These are phyloP conservation scores for Clarireedia monteithiana DNA, from an alignment of 2,329 filamentous ascomycete genomes.

Conservation along the genomic window DNA sequence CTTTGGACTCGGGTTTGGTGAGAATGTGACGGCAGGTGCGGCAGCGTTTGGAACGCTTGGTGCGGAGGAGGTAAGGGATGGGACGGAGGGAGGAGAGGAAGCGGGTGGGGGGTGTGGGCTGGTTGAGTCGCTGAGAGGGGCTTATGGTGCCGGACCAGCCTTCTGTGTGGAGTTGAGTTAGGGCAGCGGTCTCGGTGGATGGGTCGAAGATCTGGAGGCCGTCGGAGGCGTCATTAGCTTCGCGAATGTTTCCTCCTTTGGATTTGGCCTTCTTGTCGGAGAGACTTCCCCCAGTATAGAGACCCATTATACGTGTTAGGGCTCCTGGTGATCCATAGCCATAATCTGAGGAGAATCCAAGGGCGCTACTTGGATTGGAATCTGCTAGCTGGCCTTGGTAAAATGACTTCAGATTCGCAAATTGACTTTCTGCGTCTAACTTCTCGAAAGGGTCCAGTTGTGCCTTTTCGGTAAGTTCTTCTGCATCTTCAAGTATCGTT, in stretches of 20 bases:
- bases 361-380: constrained; percentile 41
- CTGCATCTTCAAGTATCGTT: constrained; percentile 22
- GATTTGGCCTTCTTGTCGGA: constrained; percentile 57
- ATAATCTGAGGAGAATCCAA: constrained; percentile 49
- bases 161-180: constrained; percentile 42
- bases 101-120: constrained; percentile 40
- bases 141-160: constrained; percentile 60
- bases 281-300: constrained; percentile 65
- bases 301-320: constrained; percentile 80
- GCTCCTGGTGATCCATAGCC: constrained; percentile 69
- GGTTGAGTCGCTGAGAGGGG: constrained; percentile 44
- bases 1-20: constrained; percentile 86
- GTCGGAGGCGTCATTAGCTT: constrained; percentile 63
- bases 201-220: constrained; percentile 53
- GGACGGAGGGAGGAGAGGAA: constrained; percentile 74
- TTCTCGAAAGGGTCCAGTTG: constrained; percentile 24
- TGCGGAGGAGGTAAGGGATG: constrained; percentile 73
- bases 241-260: constrained; percentile 69
- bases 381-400: constrained; percentile 73
- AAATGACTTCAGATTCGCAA: constrained; percentile 67
- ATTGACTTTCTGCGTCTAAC: constrained; percentile 61
- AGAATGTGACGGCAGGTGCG: constrained; percentile 90
- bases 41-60: constrained; percentile 91
- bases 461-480: constrained; percentile 33
- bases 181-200: constrained; percentile 47